Evolutionary conservation across 805 yeast species (phyloP).

Genomic region (Dipodascus albidus): DNA sequence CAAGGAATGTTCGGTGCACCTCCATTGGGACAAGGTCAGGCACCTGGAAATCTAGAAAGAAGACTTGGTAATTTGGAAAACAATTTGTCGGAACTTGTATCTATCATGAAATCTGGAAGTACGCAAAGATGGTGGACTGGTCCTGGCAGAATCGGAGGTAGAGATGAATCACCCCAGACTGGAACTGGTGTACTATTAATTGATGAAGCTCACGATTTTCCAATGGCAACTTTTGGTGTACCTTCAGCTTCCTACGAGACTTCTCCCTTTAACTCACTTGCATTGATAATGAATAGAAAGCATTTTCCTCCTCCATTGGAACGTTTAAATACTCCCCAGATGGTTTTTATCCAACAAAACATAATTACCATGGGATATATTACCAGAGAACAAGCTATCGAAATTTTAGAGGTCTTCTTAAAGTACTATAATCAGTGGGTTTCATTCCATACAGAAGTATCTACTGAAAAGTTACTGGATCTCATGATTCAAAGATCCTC

Average conservation of each 20-base stretch:
- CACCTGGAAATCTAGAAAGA: neutral
- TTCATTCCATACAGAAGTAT: constrained; percentile 45
- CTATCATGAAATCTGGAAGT: neutral
- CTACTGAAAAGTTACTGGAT: constrained; percentile 38
- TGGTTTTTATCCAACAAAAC: constrained; percentile 29
- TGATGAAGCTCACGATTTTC: neutral
- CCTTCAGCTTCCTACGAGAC: constrained; percentile 29
- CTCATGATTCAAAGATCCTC: constrained; percentile 41
- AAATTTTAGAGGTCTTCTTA: constrained; percentile 45
- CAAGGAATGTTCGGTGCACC: neutral
- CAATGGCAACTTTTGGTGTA: constrained; percentile 23
- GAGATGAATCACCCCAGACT: constrained; percentile 4
- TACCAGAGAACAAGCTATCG: constrained; percentile 35
- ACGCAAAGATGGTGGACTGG: constrained; percentile 21
- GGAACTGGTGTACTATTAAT: constrained; percentile 9
- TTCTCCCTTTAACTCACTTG: constrained; percentile 36
- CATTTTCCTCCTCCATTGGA: constrained; percentile 29
- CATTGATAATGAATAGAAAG: constrained; percentile 23
- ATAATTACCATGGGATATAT: constrained; percentile 41
- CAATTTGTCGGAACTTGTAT: neutral
- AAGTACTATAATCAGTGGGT: constrained; percentile 71
- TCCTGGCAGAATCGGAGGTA: constrained; percentile 22
- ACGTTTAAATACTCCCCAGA: constrained; percentile 24
- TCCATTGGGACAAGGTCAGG: neutral
- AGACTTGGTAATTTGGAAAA: neutral